Conservation (phyloP, 768 basidiomycete species). For the Asterophora lycoperdoides region DNA sequence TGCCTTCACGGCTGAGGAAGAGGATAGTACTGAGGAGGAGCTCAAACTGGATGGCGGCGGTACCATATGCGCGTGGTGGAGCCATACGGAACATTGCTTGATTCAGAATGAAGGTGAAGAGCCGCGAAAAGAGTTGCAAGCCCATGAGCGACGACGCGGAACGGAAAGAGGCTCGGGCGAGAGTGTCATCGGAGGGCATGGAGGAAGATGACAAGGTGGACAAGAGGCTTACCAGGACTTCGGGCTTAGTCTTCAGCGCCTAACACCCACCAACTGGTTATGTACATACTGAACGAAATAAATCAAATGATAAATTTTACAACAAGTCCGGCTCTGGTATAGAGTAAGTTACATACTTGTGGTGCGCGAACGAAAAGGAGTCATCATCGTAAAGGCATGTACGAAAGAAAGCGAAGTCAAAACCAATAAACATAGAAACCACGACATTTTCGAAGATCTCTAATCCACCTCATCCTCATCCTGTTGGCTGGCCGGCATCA, state of each 20-base stretch:
- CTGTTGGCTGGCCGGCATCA: conserved; percentile 16
- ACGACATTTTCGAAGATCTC: neutral
- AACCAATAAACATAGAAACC: conserved; percentile 16
- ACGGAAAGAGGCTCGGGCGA: conserved; percentile 34
- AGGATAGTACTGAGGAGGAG: conserved; percentile 84
- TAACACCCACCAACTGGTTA: too few relatives aligned
- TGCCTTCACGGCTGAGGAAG: conserved; percentile 90
- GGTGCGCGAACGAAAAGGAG: conserved; percentile 2
- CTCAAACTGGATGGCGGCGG: conserved; percentile 92
- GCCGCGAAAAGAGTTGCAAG: conserved; percentile 79
- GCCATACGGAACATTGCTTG: conserved; percentile 81
- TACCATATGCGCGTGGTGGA: conserved; percentile 82
- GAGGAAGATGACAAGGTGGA: neutral
- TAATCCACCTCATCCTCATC: conserved; percentile 17
- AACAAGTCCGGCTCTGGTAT: conserved; percentile 3
- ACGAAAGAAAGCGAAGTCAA: conserved; percentile 8
- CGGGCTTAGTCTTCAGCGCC: neutral
- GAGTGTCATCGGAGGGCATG: conserved; percentile 17
- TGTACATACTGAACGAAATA: too few relatives aligned
- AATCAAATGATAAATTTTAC: conserved; percentile 4
- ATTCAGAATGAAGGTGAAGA: conserved; percentile 86
- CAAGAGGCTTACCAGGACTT: neutral
- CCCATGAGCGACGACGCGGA: conserved; percentile 68
- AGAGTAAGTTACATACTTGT: conserved; percentile 10
- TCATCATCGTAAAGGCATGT: conserved; percentile 11